phyloP scores from a whole-genome alignment of 1,139 yeast species.

The Yueomyces sp. region DNA sequence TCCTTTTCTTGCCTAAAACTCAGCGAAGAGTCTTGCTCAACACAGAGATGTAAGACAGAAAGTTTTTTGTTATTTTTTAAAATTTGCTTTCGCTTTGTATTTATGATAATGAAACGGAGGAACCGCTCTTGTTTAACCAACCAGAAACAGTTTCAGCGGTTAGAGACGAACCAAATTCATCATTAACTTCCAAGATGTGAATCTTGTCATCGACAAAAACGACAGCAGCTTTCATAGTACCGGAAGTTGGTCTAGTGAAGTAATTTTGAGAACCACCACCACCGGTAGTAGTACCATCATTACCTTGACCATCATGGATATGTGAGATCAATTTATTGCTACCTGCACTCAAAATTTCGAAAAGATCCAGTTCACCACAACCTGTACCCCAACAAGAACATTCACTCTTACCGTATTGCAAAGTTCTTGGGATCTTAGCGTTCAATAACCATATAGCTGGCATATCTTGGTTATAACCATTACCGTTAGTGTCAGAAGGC shows the following conservation, averaged over 20 bases:
- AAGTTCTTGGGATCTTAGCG: constrained; percentile 87
- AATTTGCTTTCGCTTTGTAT: no score
- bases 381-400: constrained; percentile 97
- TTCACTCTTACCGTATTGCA: constrained; percentile 65
- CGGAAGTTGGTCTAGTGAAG: constrained; percentile 69
- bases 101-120: constrained; percentile 30
- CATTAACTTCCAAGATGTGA: constrained; percentile 47
- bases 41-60: no score
- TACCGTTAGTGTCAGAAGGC: constrained; percentile 52
- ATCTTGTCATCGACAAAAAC: constrained; percentile 49
- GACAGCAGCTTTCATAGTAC: constrained; percentile 82
- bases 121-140: constrained; percentile 44
- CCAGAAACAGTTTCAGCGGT: constrained; percentile 37
- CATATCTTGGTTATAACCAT: constrained; percentile 58
- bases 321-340: constrained; percentile 66
- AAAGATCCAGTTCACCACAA: constrained; percentile 91
- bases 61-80: no score
- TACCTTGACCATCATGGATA: constrained; percentile 78
- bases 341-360: constrained; percentile 69
- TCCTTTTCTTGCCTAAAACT: no score
- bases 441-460: constrained; percentile 95
- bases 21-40: no score
- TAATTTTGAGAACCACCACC: constrained; percentile 76
- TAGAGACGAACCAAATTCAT: constrained; percentile 43
- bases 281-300: constrained; percentile 4